Evolutionary conservation across 495 filamentous ascomycete genomes (phyloP), one percentile per base, ranked within the genome.

Genomic region (Halenospora varia): DNA sequence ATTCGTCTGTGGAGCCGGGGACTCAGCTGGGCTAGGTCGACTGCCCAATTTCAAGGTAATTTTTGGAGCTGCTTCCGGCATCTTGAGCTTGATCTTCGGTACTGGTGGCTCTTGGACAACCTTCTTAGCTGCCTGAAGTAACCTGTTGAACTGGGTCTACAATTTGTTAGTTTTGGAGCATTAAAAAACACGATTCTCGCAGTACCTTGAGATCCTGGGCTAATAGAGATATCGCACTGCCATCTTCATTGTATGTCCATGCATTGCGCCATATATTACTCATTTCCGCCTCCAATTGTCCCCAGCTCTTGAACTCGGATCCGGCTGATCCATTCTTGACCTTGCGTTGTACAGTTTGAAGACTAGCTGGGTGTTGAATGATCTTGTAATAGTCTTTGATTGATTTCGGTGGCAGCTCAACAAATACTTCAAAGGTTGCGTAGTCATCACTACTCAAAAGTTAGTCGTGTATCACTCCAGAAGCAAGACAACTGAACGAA

Each of bases 231-330:
- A 96, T 88, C 15, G 86, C 83, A 63, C 92, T 96, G 2, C 80
- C 88, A 62, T 95, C 91, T 64, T 95, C 91, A 62, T 96, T 96
- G 71, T 92, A 96, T 25, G 84, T 81, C 49, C 85, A 83, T 3
- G 92, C 92, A 72, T 96, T 96, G 39, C 77, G 81, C 88, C 90
- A 95, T 25, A 96, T 86, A 53, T 86, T 80, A 60, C 79, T 84
- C 46, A 89, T 76, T 56, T 87, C 89, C 11, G 88, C 82, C 69
- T 92, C 89, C 56, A 96, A 93, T 2, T 82, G 77, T 42, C 83
- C 71, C 92, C 92, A 96, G 20, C 71, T 85, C 61, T 87, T 88
- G 68, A 90, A 86, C 26, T 88, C 82, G 24, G 85, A 88, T 11
- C 80, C 86, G 1, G 52, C 46, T 29, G 84, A 81, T 22, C 82